Evolutionary conservation across 805 yeast species (phyloP).

Genomic region (Teunomyces funiuensis): DNA sequence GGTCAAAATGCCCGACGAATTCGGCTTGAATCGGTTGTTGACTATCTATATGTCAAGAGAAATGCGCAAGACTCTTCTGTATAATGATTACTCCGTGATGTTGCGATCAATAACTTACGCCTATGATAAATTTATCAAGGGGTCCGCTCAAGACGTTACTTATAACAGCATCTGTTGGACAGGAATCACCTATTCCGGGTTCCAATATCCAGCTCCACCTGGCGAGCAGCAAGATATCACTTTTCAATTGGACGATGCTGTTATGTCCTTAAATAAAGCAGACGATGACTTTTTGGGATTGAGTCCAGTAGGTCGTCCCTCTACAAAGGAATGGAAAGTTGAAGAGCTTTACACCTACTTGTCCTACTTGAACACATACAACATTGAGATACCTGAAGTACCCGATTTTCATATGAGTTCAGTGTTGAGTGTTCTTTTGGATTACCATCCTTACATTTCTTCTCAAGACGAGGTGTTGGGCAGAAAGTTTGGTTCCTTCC

Average conservation of each 20-base stretch:
- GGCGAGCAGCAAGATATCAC: too few species aligned
- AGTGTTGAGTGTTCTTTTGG: neutral
- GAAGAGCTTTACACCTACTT: neutral
- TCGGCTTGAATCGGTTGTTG: slow-evolving; percentile 16
- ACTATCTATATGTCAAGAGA: slow-evolving; percentile 11
- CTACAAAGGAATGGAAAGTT: neutral
- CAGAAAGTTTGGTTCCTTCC: neutral
- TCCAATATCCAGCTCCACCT: too few species aligned
- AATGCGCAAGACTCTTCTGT: neutral
- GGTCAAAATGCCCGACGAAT: slow-evolving; percentile 18
- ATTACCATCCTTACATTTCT: neutral
- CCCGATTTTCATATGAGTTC: neutral
- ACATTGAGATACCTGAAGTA: neutral
- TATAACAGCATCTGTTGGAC: slow-evolving; percentile 6
- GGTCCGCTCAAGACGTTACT: slow-evolving; percentile 9
- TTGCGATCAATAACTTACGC: slow-evolving; percentile 8
- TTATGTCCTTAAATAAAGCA: too few species aligned
- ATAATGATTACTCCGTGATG: slow-evolving; percentile 9
- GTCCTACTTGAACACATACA: neutral
- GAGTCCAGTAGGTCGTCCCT: too few species aligned
- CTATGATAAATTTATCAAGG: slow-evolving; percentile 11
- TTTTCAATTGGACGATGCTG: too few species aligned
- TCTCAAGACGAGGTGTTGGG: neutral
- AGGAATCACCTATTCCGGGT: too few species aligned
- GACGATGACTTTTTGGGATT: too few species aligned